Evolutionary conservation across 2,329 filamentous ascomycete species (phyloP), one percentile per base, ranked within the genome.

Genomic region (Pseudogymnoascus sp.): DNA sequence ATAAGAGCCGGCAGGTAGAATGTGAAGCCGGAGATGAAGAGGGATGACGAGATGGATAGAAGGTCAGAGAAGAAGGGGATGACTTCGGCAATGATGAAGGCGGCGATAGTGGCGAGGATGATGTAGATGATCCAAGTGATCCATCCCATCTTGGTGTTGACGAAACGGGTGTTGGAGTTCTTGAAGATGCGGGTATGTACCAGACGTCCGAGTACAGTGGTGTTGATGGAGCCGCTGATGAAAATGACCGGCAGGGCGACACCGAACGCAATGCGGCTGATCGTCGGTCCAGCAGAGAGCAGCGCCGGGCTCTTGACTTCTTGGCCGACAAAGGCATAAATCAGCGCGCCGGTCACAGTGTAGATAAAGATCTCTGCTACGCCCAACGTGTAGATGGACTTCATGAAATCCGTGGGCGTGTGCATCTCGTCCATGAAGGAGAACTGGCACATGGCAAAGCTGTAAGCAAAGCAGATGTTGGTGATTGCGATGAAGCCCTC

Each of bases 391-490:
- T 75, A 76, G 22, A 87, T 66, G 1, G 69, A 68, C 41, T 71
- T 71, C n/a, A 67, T 52, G 58, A 64, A 71, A 58, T 71, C 68
- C 30, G 64, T 64, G 72, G 28, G 83, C 75, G 64, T 68, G 62
- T 69, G 69, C 67, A 71, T 69, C 36, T 71, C 69, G 55, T 68
- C 66, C 62, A 70, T 72, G 67, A 70, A 70, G 39, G 65, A 68
- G 59, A 71, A 69, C 55, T 69, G 68, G 49, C 67, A 69, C 8
- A 71, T 65, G 14, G 67, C 66, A 22, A 67, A 69, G 28, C 81
- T 73, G 71, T 82, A 87, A 33, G 84, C 83, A 63, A 87, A 80
- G 62, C 86, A 76, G 59, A 87, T 86, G 71, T 86, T 86, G 52
- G 76, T 78, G 9, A 84, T 75, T 0, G 79, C 76, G 2, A 78